Percentiles rank a stretch among this genome's conserved stretches.
Conservation (phyloP, 768 basidiomycete species). For the Leucogyrophana mollusca region DNA sequence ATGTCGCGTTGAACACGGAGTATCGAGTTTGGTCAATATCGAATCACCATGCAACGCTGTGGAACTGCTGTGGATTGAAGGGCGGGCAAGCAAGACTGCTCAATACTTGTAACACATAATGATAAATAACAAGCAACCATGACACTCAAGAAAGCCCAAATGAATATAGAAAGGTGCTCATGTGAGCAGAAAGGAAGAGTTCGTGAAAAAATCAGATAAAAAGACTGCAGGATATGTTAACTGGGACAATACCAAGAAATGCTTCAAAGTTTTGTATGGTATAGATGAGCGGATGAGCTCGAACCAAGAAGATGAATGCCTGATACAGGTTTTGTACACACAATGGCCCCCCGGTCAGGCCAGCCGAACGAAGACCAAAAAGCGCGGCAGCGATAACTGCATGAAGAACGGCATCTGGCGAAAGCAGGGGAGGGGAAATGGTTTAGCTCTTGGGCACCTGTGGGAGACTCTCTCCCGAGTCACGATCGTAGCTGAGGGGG, state of each 20-base stretch:
- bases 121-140: too few species aligned
- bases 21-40: too few species aligned
- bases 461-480: slow-evolving; percentile 24
- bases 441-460: slow-evolving; percentile 24
- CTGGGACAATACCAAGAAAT: slow-evolving; percentile 1
- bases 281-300: slow-evolving; percentile 8
- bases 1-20: too few species aligned
- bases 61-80: too few species aligned
- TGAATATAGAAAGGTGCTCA: not conserved
- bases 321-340: slow-evolving; percentile 29
- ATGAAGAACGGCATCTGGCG: too few species aligned
- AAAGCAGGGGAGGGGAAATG: not conserved
- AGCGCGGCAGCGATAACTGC: slow-evolving; percentile 1
- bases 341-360: slow-evolving; percentile 21
- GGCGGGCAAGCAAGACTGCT: too few species aligned
- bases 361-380: slow-evolving; percentile 24
- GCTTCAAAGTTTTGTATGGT: not conserved
- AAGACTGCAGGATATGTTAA: slow-evolving; percentile 3
- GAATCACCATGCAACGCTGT: too few species aligned
- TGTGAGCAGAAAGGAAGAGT: not conserved
- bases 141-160: not conserved
- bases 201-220: slow-evolving; percentile 6
- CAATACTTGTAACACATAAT: too few species aligned
- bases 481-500: slow-evolving; percentile 68
- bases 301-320: slow-evolving; percentile 12